A percentile compares a stretch with the other conserved stretches of the same genome.
These are phyloP conservation scores for Serendipita sp. DNA, from an alignment of 768 basidiomycete genomes.

Conservation along the genomic window DNA sequence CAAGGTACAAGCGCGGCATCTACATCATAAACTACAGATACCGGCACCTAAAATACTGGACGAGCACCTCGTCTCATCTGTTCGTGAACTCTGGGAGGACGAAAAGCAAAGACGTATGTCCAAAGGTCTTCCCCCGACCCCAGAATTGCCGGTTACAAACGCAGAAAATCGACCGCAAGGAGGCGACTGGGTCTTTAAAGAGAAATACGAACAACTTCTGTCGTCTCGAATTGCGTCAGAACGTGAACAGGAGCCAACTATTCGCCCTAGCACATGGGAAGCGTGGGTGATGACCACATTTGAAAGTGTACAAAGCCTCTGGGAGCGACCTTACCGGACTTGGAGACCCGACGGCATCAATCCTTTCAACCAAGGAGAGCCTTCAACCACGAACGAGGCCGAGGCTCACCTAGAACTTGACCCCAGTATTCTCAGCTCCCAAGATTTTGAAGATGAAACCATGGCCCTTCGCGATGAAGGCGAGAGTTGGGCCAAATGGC, in stretches of 20 bases:
- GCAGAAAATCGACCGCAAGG: constrained; percentile 45
- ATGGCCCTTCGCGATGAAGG: constrained; percentile 14
- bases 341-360: constrained; percentile 35
- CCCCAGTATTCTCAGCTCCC: constrained; percentile 33
- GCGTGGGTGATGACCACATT: constrained; percentile 73
- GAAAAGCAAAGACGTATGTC: constrained; percentile 60
- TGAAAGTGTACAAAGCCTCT: constrained; percentile 76
- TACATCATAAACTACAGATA: constrained; percentile 51
- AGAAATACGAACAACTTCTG: constrained; percentile 62
- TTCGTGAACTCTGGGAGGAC: constrained; percentile 93
- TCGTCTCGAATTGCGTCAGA: constrained; percentile 40
- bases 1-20: constrained; percentile 40
- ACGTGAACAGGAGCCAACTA: constrained; percentile 18
- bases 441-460: constrained; percentile 21
- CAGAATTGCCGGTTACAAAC: constrained; percentile 52
- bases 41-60: constrained; percentile 33
- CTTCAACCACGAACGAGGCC: background rate
- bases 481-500: constrained; percentile 14
- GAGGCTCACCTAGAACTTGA: constrained; percentile 29
- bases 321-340: constrained; percentile 45
- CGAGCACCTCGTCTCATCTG: constrained; percentile 70
- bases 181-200: constrained; percentile 55
- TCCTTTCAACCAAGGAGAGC: constrained; percentile 8
- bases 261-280: constrained; percentile 37
- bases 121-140: constrained; percentile 56